Evolutionary conservation across 106 monocot genomes (phyloP).

Genomic region (Platanthera zijinensis): DNA sequence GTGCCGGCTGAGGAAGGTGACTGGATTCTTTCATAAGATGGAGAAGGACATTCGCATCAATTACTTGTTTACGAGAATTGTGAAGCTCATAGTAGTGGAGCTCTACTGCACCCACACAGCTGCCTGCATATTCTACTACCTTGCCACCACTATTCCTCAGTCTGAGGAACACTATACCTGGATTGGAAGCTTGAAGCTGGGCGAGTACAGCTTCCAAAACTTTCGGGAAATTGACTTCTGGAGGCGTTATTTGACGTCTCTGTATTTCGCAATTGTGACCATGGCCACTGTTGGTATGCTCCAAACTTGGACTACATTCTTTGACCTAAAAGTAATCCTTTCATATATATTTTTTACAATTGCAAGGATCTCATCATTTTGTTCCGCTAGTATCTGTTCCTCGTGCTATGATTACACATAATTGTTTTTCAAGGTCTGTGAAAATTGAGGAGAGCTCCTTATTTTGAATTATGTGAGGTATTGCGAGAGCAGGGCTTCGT

Average conservation of each 20-base stretch:
- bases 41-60: conserved; percentile 93
- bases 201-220: conserved; percentile 55
- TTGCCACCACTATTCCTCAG: conserved; percentile 77
- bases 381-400: neutral
- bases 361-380: neutral
- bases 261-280: conserved; percentile 91
- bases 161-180: conserved; percentile 79
- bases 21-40: conserved; percentile 42
- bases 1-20: conserved; percentile 48
- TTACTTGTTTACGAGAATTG: conserved; percentile 81
- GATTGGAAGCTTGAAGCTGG: conserved; percentile 85
- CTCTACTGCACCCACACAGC: conserved; percentile 93
- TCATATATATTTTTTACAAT: too few relatives aligned
- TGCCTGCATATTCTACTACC: conserved; percentile 89
- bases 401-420: neutral
- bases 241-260: conserved; percentile 72
- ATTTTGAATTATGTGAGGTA: neutral
- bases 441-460: neutral
- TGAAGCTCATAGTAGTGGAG: conserved; percentile 89
- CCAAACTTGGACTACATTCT: neutral
- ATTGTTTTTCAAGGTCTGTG: neutral
- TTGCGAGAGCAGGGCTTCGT: neutral
- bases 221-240: conserved; percentile 74
- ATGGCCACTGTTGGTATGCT: conserved; percentile 90
- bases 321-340: neutral